Conservation (phyloP, 352 stramenopile genomes). For the Stramenopiles sp. region DNA sequence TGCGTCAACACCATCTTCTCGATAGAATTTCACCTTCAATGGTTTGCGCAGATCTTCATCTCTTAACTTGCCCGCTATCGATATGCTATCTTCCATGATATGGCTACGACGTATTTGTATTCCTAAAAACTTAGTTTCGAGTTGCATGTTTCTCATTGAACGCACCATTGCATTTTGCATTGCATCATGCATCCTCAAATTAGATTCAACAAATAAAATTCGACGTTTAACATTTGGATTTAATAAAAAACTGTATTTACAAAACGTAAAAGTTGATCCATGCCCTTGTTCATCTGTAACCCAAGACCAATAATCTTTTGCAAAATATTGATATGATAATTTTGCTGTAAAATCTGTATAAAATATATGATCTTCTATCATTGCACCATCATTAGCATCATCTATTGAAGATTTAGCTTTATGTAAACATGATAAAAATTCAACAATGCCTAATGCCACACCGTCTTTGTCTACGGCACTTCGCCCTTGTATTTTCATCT, state of each 20-base stretch:
- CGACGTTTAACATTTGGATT: not conserved
- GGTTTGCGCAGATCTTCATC: slow-evolving; percentile 16
- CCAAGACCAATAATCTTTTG: not conserved
- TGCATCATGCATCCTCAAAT: not conserved
- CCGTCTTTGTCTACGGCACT: not conserved
- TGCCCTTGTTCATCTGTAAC: not conserved
- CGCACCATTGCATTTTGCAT: not conserved
- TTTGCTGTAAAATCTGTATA: not conserved
- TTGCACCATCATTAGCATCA: not conserved
- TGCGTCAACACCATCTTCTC: slow-evolving; percentile 60
- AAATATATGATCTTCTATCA: not conserved
- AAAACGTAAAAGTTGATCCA: not conserved
- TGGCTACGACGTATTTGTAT: not conserved
- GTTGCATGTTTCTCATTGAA: not conserved
- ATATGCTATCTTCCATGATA: not conserved
- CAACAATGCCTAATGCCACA: not conserved
- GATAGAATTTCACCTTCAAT: slow-evolving; percentile 36
- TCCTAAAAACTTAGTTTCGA: not conserved
- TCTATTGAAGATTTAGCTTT: not conserved
- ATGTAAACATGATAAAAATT: not conserved
- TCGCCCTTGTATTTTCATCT: not conserved
- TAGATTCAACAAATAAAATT: not conserved
- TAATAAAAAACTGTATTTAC: not conserved
- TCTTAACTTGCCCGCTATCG: not conserved
- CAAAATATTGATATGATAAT: not conserved